Base-by-base conservation (phyloP, 1,284 basidiomycete genomes). In the Boletus chippewaensis region DNA sequence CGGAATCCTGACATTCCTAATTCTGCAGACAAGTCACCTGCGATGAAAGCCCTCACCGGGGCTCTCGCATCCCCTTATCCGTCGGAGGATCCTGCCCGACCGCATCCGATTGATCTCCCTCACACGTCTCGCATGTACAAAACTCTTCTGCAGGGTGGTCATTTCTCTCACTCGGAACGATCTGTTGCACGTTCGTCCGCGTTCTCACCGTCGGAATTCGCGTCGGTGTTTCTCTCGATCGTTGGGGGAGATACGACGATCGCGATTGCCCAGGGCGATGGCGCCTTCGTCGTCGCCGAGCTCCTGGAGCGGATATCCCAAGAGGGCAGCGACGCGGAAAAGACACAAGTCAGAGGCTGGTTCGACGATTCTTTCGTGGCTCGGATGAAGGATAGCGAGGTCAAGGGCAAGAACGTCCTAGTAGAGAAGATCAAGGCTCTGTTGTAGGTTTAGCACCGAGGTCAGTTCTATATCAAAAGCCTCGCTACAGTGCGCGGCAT, bases 141-240 rank as follows among this genome's bases (percentile, higher is more conserved):
- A 68, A 83, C 81, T 1, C 79, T 94, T 11, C 75, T 95, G 0
- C 87, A 92, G 61, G 91, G 91, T n/a, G 91, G 91, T 0, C 91
- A 93, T 66, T 94, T 83, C 69, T 84, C 81, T 51, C 82, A 81
- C 40, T 65, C 75, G 0, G 77, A 80, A 3, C 76, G 77, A 40
- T 57, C 74, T 1, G 72, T 93, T 39, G 69, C 75, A 6, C 68
- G 71, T 16, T 66, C 74, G 1, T 58, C 70, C 1, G 61, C 65
- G 4, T 87, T 81, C 73, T 77, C 81, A 13, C 72, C 86, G 1
- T 61, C 66, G 2, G 65, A 65, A 1, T 86, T 92, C 54, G 83
- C 85, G 0, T 65, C 67, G 3, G 63, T 69, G 13, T 87, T 91
- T 63, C 72, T 87, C 20, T 63, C 72, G 16, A 64, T 72, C 1